These are phyloP conservation scores for Mucor sp. DNA, from an alignment of 371 early-diverging fungal species.

Conservation along the genomic window DNA sequence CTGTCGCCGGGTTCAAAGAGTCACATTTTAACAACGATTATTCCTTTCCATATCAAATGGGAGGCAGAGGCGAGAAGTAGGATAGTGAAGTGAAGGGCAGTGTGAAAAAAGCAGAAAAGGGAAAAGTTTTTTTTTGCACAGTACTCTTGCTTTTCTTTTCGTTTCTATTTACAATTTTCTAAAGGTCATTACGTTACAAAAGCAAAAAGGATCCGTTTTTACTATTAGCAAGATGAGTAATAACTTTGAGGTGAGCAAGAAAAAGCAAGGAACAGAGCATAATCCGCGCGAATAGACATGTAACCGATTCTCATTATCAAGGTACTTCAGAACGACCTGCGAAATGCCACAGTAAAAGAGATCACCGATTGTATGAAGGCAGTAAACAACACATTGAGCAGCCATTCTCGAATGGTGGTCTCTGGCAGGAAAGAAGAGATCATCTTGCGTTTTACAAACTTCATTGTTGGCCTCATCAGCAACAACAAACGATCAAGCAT, in stretches of 20 bases:
- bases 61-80: not conserved
- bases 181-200: not conserved
- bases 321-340: conserved; percentile 12
- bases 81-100: not conserved
- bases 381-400: not conserved
- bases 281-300: conserved; percentile 52
- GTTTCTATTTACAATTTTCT: not conserved
- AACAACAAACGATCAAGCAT: not conserved
- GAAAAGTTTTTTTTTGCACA: not conserved
- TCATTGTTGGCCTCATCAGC: not conserved
- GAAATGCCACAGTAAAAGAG: conserved; percentile 16
- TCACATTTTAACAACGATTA: not conserved
- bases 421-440: conserved; percentile 18
- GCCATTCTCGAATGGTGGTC: not conserved
- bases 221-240: not conserved
- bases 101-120: not conserved
- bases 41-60: not conserved
- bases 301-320: conserved; percentile 23
- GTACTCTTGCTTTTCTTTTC: not conserved
- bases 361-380: conserved; percentile 13
- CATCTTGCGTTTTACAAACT: conserved; percentile 5
- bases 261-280: not conserved
- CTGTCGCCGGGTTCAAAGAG: not conserved
- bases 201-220: not conserved
- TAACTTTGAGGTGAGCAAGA: not conserved